Evolutionary conservation across 1,139 yeast genomes (phyloP).

Genomic region (Schwanniomyces etchellsii): DNA sequence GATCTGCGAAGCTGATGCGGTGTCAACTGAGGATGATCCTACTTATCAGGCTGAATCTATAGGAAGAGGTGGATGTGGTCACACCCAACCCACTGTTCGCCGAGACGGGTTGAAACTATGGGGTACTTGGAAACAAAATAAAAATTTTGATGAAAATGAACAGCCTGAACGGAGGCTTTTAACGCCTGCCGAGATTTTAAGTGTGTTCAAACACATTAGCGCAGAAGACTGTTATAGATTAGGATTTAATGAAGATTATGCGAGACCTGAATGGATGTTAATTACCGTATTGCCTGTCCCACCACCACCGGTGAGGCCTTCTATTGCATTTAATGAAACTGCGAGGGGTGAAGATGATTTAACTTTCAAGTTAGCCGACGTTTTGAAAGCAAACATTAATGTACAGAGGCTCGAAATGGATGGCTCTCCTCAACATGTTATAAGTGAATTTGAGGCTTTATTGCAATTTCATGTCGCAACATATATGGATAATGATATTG

Average conservation of each 20-base stretch:
- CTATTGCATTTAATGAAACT: constrained; percentile 97
- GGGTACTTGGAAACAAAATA: constrained; percentile 96
- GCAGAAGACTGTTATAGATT: constrained; percentile 74
- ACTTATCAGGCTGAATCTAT: constrained; percentile 28
- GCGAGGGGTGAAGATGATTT: constrained; percentile 99
- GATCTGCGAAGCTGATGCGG: constrained; percentile 87
- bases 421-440: constrained; percentile 98
- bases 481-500: constrained; percentile 98
- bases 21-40: constrained; percentile 54
- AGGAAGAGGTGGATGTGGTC: constrained; percentile 97
- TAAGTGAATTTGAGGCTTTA: constrained; percentile 91
- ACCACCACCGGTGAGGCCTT: constrained; percentile 98
- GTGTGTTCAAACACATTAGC: constrained; percentile 87
- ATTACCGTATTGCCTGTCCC: constrained; percentile 98
- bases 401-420: constrained; percentile 96
- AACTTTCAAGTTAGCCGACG: constrained; percentile 95
- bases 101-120: constrained; percentile 92
- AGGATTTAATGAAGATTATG: constrained; percentile 93
- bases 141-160: constrained; percentile 69
- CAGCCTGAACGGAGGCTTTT: constrained; percentile 90
- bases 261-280: constrained; percentile 98
- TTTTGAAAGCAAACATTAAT: constrained; percentile 90
- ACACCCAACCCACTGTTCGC: constrained; percentile 91
- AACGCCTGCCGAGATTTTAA: constrained; percentile 83
- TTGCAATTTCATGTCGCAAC: constrained; percentile 99